A percentile compares a stretch with the other conserved stretches of the same genome.
Evolutionary conservation across 2,329 filamentous ascomycete species (phyloP).

Genomic region (Diaporthe sp.): DNA sequence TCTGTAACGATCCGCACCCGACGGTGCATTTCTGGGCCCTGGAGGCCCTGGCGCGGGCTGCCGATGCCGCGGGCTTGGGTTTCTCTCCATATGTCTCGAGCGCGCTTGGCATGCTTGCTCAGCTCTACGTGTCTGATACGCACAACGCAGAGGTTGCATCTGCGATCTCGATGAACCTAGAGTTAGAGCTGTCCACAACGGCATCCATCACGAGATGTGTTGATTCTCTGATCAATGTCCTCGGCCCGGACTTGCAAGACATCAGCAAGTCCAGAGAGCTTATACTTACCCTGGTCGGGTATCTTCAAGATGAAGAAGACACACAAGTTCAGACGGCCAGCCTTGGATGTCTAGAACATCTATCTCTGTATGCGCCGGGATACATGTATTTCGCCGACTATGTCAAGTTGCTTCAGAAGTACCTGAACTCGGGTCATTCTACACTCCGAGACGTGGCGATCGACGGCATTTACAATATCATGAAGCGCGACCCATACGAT

Average conservation of each 20-base stretch:
- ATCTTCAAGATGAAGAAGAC: slow-evolving; percentile 84
- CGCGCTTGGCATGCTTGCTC: slow-evolving; percentile 92
- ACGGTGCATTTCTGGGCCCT: slow-evolving; percentile 97
- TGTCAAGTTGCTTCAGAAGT: slow-evolving; percentile 83
- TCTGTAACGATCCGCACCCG: slow-evolving; percentile 95
- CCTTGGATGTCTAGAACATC: slow-evolving; percentile 87
- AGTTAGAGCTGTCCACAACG: slow-evolving; percentile 85
- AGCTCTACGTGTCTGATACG: slow-evolving; percentile 91
- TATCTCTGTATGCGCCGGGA: slow-evolving; percentile 91
- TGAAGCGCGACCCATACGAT: slow-evolving; percentile 90
- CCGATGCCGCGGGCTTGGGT: slow-evolving; percentile 91
- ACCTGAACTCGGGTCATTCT: slow-evolving; percentile 77
- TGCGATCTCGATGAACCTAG: slow-evolving; percentile 88
- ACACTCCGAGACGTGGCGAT: slow-evolving; percentile 85
- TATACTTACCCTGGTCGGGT: slow-evolving; percentile 86
- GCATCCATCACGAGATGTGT: slow-evolving; percentile 89
- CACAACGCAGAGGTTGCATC: slow-evolving; percentile 89
- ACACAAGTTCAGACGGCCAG: slow-evolving; percentile 80
- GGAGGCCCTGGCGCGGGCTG: slow-evolving; percentile 86
- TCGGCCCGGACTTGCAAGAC: slow-evolving; percentile 95
- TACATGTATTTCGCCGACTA: slow-evolving; percentile 89
- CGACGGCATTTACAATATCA: slow-evolving; percentile 91
- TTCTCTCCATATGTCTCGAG: slow-evolving; percentile 93
- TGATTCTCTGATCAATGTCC: slow-evolving; percentile 95
- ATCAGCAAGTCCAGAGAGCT: slow-evolving; percentile 91